These are phyloP conservation scores for Colletotrichum cereale DNA, from an alignment of 2,329 filamentous ascomycete species.

Conservation along the genomic window DNA sequence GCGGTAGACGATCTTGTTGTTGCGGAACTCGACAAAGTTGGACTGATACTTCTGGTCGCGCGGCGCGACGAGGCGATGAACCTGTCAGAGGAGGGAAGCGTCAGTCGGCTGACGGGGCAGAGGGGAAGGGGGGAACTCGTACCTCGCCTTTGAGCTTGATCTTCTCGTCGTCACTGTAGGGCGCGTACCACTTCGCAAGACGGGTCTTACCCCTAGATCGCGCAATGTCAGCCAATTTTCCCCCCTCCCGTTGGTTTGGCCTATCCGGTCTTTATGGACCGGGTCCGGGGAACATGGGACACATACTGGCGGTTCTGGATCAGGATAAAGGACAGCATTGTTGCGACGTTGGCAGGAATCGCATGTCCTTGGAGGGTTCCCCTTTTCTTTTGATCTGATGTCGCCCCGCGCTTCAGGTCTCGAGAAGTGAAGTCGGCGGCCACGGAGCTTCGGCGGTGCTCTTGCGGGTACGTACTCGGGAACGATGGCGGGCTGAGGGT, in stretches of 20 bases:
- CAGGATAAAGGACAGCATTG: slow-evolving; percentile 82
- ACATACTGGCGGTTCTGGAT: slow-evolving; percentile 85
- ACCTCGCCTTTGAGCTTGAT: slow-evolving; percentile 99
- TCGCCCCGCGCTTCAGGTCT: slow-evolving; percentile 31
- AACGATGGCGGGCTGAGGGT: not conserved
- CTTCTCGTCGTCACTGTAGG: slow-evolving; percentile 99
- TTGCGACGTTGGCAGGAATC: slow-evolving; percentile 19
- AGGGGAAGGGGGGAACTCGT: slow-evolving; percentile 46
- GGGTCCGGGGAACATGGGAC: not conserved
- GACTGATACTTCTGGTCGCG: slow-evolving; percentile 99
- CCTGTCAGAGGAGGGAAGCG: slow-evolving; percentile 60
- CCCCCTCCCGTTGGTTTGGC: not conserved
- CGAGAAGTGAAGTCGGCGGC: slow-evolving; percentile 32
- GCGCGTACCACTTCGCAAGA: slow-evolving; percentile 98
- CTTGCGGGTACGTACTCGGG: slow-evolving; percentile 25
- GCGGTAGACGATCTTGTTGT: slow-evolving; percentile 97
- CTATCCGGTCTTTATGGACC: not conserved
- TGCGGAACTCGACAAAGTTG: slow-evolving; percentile 97
- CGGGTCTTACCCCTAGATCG: slow-evolving; percentile 90
- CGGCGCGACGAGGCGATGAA: slow-evolving; percentile 96
- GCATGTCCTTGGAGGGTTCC: slow-evolving; percentile 22
- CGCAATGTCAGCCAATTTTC: slow-evolving; percentile 21
- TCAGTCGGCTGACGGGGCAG: slow-evolving; percentile 9
- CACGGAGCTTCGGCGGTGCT: slow-evolving; percentile 33
- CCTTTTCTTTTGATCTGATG: not conserved